A percentile compares a stretch with the other conserved stretches of the same genome.
Conservation (phyloP, 129 eudicot species). For the Escallonia herrerae region DNA sequence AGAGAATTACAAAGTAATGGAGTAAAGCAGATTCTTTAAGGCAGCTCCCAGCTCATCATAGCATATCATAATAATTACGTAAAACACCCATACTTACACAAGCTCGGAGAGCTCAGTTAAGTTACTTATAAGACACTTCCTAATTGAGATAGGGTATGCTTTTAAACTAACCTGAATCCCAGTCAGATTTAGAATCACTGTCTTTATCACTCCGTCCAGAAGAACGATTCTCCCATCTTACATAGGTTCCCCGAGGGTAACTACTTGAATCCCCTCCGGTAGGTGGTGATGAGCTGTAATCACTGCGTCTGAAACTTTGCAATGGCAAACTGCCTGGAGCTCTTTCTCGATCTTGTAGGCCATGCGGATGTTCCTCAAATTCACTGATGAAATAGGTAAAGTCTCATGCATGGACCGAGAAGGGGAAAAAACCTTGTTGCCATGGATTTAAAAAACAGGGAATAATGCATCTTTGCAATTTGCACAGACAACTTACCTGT, state of each 20-base stretch:
- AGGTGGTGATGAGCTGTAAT: conserved; percentile 78
- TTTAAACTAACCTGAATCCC: conserved; percentile 46
- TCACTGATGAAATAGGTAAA: conserved; percentile 40
- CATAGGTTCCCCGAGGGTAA: conserved; percentile 48
- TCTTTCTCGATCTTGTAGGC: conserved; percentile 55
- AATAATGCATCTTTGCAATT: too few species aligned
- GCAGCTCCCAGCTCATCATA: too few species aligned
- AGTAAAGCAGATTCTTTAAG: too few species aligned
- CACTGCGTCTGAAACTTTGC: conserved; percentile 64
- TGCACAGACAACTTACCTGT: too few species aligned
- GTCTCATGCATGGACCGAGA: background rate
- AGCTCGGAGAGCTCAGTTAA: background rate
- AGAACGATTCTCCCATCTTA: conserved; percentile 78
- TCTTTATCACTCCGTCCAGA: conserved; percentile 70
- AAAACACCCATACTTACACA: too few species aligned
- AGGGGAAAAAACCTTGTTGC: too few species aligned
- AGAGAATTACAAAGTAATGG: too few species aligned
- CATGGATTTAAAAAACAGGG: too few species aligned
- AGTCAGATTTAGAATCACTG: conserved; percentile 65
- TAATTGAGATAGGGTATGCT: background rate
- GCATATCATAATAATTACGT: too few species aligned
- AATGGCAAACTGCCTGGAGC: conserved; percentile 44
- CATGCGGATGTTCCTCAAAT: conserved; percentile 40
- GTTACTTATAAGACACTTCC: conserved; percentile 1
- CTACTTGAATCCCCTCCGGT: conserved; percentile 62